phyloP scores from a whole-genome alignment of 345 rosid genomes.

The Schrenkiella parvula region DNA sequence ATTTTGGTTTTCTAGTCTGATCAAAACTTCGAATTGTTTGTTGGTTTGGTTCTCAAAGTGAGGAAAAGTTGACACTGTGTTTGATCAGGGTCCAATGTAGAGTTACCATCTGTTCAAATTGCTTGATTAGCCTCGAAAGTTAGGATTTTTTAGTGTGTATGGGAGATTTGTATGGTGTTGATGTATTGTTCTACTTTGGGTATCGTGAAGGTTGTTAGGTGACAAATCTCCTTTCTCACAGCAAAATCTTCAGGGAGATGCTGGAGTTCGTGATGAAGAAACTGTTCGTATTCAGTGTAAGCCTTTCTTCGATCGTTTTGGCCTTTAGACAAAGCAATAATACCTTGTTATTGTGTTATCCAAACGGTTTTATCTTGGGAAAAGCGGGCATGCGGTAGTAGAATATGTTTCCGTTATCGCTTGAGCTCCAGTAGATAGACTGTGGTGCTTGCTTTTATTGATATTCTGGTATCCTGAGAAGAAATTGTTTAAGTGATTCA shows the following conservation, averaged over 20 bases:
- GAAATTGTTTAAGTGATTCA: slow-evolving; percentile 2
- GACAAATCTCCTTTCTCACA: slow-evolving; percentile 96
- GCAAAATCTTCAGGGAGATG: slow-evolving; percentile 77
- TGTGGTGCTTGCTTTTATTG: not conserved
- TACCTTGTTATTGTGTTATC: not conserved
- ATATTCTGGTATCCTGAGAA: not conserved
- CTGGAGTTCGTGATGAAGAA: slow-evolving; percentile 90
- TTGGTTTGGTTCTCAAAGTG: not conserved
- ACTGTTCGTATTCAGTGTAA: slow-evolving; percentile 84
- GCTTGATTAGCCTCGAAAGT: not conserved
- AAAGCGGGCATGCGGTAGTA: not conserved
- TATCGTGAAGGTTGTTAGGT: slow-evolving; percentile 64
- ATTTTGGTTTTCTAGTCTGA: not conserved
- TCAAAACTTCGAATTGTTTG: not conserved
- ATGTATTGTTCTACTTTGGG: not conserved
- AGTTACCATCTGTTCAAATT: not conserved
- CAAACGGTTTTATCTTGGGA: not conserved
- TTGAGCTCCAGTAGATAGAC: not conserved
- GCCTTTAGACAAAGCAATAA: not conserved
- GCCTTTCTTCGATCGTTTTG: slow-evolving; percentile 15
- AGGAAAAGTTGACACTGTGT: not conserved
- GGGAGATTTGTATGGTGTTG: not conserved
- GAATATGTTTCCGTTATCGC: not conserved
- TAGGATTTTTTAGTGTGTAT: not conserved
- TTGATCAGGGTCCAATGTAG: not conserved